phyloP scores from a whole-genome alignment of 345 rosid species.

The Populus tremula region DNA sequence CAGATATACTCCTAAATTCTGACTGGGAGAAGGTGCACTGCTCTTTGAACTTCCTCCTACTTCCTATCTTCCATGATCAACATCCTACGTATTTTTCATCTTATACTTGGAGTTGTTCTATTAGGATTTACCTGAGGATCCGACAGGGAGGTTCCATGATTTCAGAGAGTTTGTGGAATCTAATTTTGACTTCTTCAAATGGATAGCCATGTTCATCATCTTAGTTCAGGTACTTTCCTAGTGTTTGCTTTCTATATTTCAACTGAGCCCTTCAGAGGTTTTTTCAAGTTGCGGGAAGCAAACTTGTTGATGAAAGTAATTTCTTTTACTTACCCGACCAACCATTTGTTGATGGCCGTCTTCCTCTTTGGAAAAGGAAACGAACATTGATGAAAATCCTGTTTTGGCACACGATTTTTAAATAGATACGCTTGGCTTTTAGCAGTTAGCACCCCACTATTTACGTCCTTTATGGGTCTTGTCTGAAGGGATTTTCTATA shows the following conservation, averaged over 20 bases:
- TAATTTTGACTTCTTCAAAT: slow-evolving; percentile 39
- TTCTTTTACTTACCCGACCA: neutral
- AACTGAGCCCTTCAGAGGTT: neutral
- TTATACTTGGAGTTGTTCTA: neutral
- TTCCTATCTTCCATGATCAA: neutral
- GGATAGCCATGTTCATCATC: slow-evolving; percentile 38
- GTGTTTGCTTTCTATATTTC: neutral
- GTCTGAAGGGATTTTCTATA: slow-evolving; percentile 39
- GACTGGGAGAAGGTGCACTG: slow-evolving; percentile 49
- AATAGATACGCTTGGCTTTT: neutral
- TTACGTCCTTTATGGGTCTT: neutral
- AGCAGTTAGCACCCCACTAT: neutral
- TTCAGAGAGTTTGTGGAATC: slow-evolving; percentile 48
- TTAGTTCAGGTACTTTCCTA: slow-evolving; percentile 39
- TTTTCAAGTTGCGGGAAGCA: neutral
- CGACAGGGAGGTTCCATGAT: slow-evolving; percentile 49
- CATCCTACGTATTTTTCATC: neutral
- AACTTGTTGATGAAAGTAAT: neutral
- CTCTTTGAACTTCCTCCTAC: neutral
- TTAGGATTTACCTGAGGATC: slow-evolving; percentile 65
- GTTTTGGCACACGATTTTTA: neutral
- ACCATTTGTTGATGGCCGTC: neutral
- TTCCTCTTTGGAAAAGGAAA: neutral
- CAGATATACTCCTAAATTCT: slow-evolving; percentile 49
- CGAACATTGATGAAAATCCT: neutral